A percentile compares a stretch with the other conserved stretches of the same genome.
Evolutionary conservation across 1,284 basidiomycete genomes (phyloP).

Genomic region (Cryptococcus maquisensis): DNA sequence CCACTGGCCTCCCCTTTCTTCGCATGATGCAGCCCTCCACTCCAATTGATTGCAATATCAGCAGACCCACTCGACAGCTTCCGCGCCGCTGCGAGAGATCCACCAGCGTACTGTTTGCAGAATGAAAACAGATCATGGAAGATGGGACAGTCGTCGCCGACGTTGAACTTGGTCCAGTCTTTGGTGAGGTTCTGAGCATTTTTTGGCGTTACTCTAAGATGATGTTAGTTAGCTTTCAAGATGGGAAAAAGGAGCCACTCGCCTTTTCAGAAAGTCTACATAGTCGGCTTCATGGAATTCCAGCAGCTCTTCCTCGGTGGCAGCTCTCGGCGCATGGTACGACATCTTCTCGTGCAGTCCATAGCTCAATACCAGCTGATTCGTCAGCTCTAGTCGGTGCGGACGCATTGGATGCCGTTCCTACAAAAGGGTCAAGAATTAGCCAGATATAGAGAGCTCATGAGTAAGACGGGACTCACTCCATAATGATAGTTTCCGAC

Average conservation of each 20-base stretch:
- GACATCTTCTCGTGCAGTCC: slow-evolving; percentile 95
- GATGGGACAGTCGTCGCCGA: slow-evolving; percentile 89
- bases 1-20: slow-evolving; percentile 94
- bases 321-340: slow-evolving; percentile 82
- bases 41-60: slow-evolving; percentile 97
- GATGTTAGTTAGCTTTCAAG: background rate
- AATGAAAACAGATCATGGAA: slow-evolving; percentile 91
- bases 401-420: slow-evolving; percentile 99
- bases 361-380: slow-evolving; percentile 92
- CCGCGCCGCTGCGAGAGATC: slow-evolving; percentile 80
- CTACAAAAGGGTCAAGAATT: slow-evolving; percentile 49
- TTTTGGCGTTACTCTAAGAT: slow-evolving; percentile 39
- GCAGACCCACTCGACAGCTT: slow-evolving; percentile 80
- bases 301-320: slow-evolving; percentile 84
- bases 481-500: slow-evolving; percentile 96
- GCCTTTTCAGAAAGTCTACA: slow-evolving; percentile 89
- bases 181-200: slow-evolving; percentile 56
- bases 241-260: slow-evolving; percentile 25
- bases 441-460: slow-evolving; percentile 4
- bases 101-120: slow-evolving; percentile 86
- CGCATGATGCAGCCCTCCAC: slow-evolving; percentile 90
- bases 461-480: slow-evolving; percentile 52
- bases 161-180: slow-evolving; percentile 77
- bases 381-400: slow-evolving; percentile 87
- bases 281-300: slow-evolving; percentile 91